These are phyloP conservation scores for Acacia crassicarpa DNA, from an alignment of 306 rosid genomes.

Conservation along the genomic window DNA sequence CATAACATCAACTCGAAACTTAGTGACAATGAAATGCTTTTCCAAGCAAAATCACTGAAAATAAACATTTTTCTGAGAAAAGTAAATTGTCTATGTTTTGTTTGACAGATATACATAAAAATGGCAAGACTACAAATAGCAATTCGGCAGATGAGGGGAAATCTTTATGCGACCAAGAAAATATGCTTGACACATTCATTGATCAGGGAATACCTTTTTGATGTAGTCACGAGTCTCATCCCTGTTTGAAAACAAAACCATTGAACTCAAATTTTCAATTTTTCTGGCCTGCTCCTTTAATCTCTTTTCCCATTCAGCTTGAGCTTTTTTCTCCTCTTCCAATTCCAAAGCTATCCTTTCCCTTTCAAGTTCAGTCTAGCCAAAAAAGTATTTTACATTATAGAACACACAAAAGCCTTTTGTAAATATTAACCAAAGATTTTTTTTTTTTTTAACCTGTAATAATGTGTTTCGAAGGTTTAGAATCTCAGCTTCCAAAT, in stretches of 20 bases:
- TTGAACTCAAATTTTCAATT: conserved; percentile 88
- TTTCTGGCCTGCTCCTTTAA: conserved; percentile 85
- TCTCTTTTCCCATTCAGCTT: conserved; percentile 88
- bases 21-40: conserved; percentile 1
- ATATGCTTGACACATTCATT: background rate
- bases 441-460: conserved; percentile 53
- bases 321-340: conserved; percentile 92
- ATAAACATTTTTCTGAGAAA: background rate
- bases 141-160: background rate
- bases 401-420: conserved; percentile 27
- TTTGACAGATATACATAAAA: conserved; percentile 11
- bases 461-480: conserved; percentile 84
- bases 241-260: conserved; percentile 87
- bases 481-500: conserved; percentile 77
- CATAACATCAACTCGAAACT: conserved; percentile 2
- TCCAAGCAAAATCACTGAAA: background rate
- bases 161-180: background rate
- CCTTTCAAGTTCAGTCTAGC: conserved; percentile 86
- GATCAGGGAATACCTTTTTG: conserved; percentile 59
- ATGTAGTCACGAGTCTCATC: conserved; percentile 64
- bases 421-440: conserved; percentile 21
- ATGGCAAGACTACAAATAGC: background rate
- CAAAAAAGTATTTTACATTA: conserved; percentile 29
- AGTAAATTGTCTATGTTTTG: background rate
- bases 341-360: conserved; percentile 96